Evolutionary conservation across 2,329 filamentous ascomycete species (phyloP), one percentile per base, ranked within the genome.

Genomic region (Colletotrichum tofieldiae): DNA sequence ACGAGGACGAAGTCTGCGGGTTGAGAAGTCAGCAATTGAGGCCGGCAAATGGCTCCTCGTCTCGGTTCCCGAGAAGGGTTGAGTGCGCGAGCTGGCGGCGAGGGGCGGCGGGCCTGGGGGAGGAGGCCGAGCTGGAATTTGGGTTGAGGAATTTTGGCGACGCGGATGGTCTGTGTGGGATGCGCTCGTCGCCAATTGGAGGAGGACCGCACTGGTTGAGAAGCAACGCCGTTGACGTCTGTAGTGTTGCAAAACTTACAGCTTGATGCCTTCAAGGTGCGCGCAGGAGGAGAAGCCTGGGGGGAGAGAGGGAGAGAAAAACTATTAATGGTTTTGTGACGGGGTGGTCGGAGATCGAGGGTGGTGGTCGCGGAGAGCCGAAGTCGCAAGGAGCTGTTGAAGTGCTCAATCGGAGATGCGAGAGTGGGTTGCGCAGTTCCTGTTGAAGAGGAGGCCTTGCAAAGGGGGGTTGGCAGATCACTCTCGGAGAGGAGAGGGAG

Each of bases 321-420:
- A 58, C 45, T n/a, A 64, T 59, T 43, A 51, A 43, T 45, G 43
- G 65, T 65, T 65, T 62, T 47, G 49, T 45, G 59, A 59, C 51
- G 16, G 7, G 18, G 47, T 26, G 66, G 66, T 72, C 70, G 70
- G 70, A 72, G 70, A 72, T 70, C 59, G 66, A 72, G 66, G 47
- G n/a, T 23, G 66, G 54, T 70, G 65, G 54, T 65, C 47, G 70
- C 66, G 65, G 65, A 72, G 60, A 54, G 70, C 70, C 70, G 70
- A 70, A 70, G 65, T 69, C 66, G 66, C 70, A 65, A 72, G 52
- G 66, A 70, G 66, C 66, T 52, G 59, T 72, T 72, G 66, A 72
- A 72, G 70, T 72, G 70, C 70, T 72, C 69, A 35, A 41, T 32
- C 39, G 70, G 70, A 72, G 47, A 41, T 32, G 65, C 16, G 60